phyloP scores from a whole-genome alignment of 495 filamentous ascomycete species.

The Bathelium albidoporum region DNA sequence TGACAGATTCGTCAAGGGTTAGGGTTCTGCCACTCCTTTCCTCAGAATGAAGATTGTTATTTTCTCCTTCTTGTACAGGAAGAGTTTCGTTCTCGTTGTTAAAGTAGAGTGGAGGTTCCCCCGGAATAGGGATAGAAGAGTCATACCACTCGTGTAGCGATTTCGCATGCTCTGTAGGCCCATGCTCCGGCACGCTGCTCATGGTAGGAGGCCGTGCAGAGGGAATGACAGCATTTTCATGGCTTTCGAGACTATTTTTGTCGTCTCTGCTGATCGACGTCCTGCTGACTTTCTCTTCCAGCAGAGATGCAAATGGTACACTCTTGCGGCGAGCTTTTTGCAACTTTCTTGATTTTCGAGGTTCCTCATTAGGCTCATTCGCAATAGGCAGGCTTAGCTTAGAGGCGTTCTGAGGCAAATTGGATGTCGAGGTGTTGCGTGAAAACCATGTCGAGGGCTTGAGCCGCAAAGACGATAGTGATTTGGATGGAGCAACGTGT shows the following conservation, averaged over 20 bases:
- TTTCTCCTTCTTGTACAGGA: no score
- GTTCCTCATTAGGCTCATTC: background rate
- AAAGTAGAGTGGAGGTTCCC: no score
- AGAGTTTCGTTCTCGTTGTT: background rate
- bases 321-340: background rate
- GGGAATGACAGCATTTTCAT: background rate
- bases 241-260: background rate
- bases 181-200: background rate
- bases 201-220: background rate
- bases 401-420: background rate
- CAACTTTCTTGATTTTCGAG: background rate
- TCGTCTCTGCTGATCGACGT: background rate
- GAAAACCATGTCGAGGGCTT: background rate
- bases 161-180: background rate
- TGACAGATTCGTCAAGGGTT: background rate
- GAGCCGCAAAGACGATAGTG: background rate
- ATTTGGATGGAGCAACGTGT: background rate
- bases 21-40: background rate
- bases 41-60: background rate
- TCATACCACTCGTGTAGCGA: background rate
- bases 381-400: background rate
- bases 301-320: background rate
- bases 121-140: background rate
- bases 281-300: background rate
- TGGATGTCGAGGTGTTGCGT: background rate